A percentile compares a stretch with the other conserved stretches of the same genome.
Evolutionary conservation across 495 filamentous ascomycete genomes (phyloP).

Genomic region (Hamigera avellanea): DNA sequence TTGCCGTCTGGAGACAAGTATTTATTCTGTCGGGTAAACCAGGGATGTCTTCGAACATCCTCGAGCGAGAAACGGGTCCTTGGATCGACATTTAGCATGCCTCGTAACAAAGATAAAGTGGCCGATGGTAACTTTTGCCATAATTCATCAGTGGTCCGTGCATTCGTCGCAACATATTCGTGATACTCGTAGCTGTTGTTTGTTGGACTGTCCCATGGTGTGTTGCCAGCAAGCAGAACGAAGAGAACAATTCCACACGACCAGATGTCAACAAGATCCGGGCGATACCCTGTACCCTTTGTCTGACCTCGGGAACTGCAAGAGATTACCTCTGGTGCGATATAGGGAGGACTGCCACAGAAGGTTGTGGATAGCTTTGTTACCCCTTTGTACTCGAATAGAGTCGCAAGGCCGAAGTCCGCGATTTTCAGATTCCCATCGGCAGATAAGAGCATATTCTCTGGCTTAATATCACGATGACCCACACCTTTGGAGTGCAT

Average conservation of each 20-base stretch:
- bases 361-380: constrained; percentile 73
- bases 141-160: constrained; percentile 70
- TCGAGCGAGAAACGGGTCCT: constrained; percentile 69
- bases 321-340: constrained; percentile 82
- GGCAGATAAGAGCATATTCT: constrained; percentile 74
- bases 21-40: constrained; percentile 79
- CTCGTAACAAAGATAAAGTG: constrained; percentile 77
- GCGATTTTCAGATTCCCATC: constrained; percentile 89
- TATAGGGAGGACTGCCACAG: constrained; percentile 94
- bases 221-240: constrained; percentile 89
- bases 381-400: constrained; percentile 78
- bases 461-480: constrained; percentile 84
- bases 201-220: constrained; percentile 93
- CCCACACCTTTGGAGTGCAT: constrained; percentile 90
- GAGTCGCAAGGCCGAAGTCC: constrained; percentile 91
- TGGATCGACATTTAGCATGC: constrained; percentile 83
- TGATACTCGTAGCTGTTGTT: constrained; percentile 67
- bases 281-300: constrained; percentile 59
- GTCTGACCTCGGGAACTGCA: constrained; percentile 31
- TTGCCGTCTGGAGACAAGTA: constrained; percentile 62
- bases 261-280: constrained; percentile 89
- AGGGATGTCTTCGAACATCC: constrained; percentile 85
- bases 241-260: constrained; percentile 95
- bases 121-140: constrained; percentile 71
- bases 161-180: constrained; percentile 70